Evolutionary conservation across 1,284 basidiomycete genomes (phyloP), one percentile per base, ranked within the genome.

Genomic region (Inonotus hispidus): DNA sequence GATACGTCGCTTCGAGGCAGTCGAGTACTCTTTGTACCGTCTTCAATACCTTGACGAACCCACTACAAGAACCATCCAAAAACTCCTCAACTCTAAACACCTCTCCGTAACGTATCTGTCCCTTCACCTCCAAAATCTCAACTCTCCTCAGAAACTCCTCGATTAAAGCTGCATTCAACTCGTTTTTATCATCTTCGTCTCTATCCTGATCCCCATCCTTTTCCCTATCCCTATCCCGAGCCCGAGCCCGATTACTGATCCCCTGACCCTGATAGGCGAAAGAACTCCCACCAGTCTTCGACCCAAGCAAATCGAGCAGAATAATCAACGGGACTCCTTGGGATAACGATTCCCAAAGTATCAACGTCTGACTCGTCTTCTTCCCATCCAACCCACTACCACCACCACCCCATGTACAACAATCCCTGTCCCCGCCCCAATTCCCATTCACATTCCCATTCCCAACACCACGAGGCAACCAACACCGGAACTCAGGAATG

Each of bases 1-100:
- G 75, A 63, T 71, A 74, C 1, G 70, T 69, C 10, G 70, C 73
- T 66, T 76, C 70, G 37, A 77, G 66, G 0, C 74, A 69, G 8
- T 64, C 43, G 1, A 76, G 66, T 19, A 77, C 60, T 25, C 74
- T 69, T 52, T 72, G 69, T 8, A 75, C 69, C 0, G 72, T 73
- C 63, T 68, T 71, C 6, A 76, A 59, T n/a, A 77, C 75, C 68
- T 74, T 76, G 16, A 70, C 65, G 60, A 76, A 77, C 1, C 72
- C 73, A 1, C 68, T 63, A 64, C 64, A 69, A 13, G 71, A 68
- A 1, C 70, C 72, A 56, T 67, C 68, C 19, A 73, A 69, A 35
- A 77, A 70, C 65, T 76, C 75, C 21, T 75, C 71, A 53, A 69
- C 64, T 56, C 70, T 69, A 53, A 78, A 59, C 25, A 74, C 72